Percentiles rank a stretch among this genome's conserved stretches.
phyloP scores from a whole-genome alignment of 202 grass and related monocot species.

The Panicum hallii region DNA sequence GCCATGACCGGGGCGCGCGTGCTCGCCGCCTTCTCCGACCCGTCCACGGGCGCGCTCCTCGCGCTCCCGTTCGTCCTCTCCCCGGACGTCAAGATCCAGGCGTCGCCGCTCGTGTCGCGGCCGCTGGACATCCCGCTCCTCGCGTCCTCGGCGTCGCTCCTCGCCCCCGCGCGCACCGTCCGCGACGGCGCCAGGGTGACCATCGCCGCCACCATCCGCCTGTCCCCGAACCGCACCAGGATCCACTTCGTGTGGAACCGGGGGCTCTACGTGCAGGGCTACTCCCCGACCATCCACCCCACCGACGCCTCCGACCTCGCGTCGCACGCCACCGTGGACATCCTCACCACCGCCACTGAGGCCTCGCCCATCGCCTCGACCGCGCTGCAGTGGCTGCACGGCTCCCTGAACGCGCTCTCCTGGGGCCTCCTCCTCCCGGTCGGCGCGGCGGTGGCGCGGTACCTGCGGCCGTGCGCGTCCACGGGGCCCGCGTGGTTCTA shows the following conservation, averaged over 20 bases:
- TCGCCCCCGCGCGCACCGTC: conserved; percentile 45
- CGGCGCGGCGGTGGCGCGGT: conserved; percentile 79
- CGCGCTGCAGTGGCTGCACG: conserved; percentile 65
- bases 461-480: conserved; percentile 75
- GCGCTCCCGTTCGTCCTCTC: conserved; percentile 87
- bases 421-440: conserved; percentile 90
- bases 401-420: conserved; percentile 69
- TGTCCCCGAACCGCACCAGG: conserved; percentile 81
- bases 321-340: conserved; percentile 85
- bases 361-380: conserved; percentile 41
- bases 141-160: conserved; percentile 59
- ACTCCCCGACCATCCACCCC: conserved; percentile 94
- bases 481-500: conserved; percentile 87
- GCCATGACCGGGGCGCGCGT: conserved; percentile 85
- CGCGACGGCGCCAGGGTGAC: conserved; percentile 70
- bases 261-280: conserved; percentile 96
- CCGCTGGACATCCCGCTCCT: conserved; percentile 81
- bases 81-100: conserved; percentile 83
- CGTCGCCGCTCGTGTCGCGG: conserved; percentile 69
- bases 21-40: conserved; percentile 85
- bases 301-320: conserved; percentile 84
- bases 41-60: conserved; percentile 74
- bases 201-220: conserved; percentile 72
- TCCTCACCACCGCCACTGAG: conserved; percentile 85
- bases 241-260: conserved; percentile 92